These are phyloP conservation scores for Colletotrichum simmondsii DNA, from an alignment of 2,329 filamentous ascomycete genomes.

Conservation along the genomic window DNA sequence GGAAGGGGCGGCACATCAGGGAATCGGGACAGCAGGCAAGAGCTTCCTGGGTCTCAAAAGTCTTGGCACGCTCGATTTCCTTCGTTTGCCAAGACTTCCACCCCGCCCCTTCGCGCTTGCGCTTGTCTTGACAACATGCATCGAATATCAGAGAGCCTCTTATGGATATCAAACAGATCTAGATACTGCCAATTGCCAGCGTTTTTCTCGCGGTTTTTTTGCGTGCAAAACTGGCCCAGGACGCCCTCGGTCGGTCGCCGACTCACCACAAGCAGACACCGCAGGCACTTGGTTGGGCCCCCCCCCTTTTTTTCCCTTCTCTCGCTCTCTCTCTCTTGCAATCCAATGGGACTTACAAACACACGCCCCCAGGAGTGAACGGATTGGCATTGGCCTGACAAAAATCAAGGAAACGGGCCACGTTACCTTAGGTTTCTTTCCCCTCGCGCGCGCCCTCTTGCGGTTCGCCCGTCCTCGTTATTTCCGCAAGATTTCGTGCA, in stretches of 20 bases:
- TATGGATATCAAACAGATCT: conserved; percentile 9
- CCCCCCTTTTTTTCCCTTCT: too few species aligned
- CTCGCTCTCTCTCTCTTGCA: too few species aligned
- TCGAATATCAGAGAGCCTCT: conserved; percentile 30
- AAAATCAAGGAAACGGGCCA: conserved; percentile 31
- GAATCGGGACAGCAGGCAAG: conserved; percentile 8
- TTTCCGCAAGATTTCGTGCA: conserved; percentile 26
- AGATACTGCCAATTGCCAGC: conserved; percentile 16
- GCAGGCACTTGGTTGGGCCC: background rate
- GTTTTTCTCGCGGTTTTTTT: conserved; percentile 29
- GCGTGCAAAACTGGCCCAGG: conserved; percentile 15
- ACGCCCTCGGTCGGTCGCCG: background rate
- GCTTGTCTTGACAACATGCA: conserved; percentile 36
- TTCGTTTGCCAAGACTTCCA: conserved; percentile 35
- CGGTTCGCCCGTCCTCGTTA: conserved; percentile 8
- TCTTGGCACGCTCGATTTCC: conserved; percentile 33
- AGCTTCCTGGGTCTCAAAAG: conserved; percentile 31
- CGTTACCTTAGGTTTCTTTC: conserved; percentile 4
- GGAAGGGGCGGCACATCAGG: conserved; percentile 3
- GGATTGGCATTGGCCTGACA: conserved; percentile 7
- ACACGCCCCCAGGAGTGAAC: conserved; percentile 15
- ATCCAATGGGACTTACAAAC: background rate
- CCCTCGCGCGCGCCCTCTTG: background rate
- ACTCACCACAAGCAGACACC: background rate
- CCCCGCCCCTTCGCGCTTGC: conserved; percentile 34